Evolutionary conservation across 2,329 filamentous ascomycete species (phyloP).

Genomic region (Fusarium musae): DNA sequence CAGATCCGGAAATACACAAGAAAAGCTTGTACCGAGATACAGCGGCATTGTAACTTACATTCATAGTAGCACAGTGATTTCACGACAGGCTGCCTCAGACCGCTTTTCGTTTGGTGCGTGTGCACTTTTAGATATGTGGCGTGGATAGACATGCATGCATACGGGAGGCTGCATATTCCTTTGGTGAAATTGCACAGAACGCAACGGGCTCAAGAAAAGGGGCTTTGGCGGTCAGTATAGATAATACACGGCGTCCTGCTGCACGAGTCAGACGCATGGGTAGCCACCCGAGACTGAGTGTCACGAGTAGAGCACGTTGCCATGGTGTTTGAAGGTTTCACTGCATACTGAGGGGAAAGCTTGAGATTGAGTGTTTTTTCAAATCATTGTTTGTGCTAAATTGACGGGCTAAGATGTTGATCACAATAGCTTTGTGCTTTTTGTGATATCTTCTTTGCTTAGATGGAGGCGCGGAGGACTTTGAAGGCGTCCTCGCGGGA

Average conservation of each 20-base stretch:
- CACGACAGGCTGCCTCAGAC: neutral
- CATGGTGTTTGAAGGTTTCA: neutral
- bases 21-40: neutral
- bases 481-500: constrained; percentile 59
- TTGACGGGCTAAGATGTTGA: neutral
- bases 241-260: constrained; percentile 17
- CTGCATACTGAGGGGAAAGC: neutral
- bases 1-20: neutral
- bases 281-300: constrained; percentile 39
- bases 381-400: neutral
- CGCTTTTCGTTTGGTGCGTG: neutral
- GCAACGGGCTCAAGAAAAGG: neutral
- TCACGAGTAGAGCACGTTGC: constrained; percentile 36
- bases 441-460: neutral
- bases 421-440: neutral
- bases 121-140: constrained; percentile 4
- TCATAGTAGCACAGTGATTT: neutral
- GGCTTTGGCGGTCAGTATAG: constrained; percentile 22
- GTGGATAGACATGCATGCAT: constrained; percentile 16
- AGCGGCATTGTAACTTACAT: neutral
- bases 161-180: constrained; percentile 20
- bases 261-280: constrained; percentile 26
- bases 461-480: constrained; percentile 56
- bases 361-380: neutral
- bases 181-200: neutral